A percentile compares a stretch with the other conserved stretches of the same genome.
Conservation (phyloP, 2,329 filamentous ascomycete genomes). For the Daldinia sp. region DNA sequence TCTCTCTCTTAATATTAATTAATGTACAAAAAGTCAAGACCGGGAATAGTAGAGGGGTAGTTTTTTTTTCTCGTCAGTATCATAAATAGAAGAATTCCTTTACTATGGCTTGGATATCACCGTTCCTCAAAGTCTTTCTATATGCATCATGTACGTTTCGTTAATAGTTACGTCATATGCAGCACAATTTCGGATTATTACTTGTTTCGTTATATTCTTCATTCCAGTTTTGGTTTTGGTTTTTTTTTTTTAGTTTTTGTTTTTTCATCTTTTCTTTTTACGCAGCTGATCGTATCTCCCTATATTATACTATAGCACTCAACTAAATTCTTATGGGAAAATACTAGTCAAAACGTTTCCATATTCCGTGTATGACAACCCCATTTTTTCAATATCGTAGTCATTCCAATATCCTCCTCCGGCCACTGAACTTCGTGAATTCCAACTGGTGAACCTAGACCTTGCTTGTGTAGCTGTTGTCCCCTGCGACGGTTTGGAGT, state of each 20-base stretch:
- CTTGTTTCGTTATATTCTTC: not conserved
- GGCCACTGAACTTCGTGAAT: constrained; percentile 48
- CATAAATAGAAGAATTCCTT: not conserved
- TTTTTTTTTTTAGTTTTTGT: not conserved
- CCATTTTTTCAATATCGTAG: constrained; percentile 61
- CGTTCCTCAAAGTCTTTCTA: not conserved
- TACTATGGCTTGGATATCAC: not conserved
- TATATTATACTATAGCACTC: not conserved
- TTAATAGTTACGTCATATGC: constrained; percentile 9
- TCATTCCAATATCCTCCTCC: constrained; percentile 62
- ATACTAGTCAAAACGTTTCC: constrained; percentile 43
- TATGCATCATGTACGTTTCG: not conserved
- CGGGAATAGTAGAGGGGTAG: constrained; percentile 7
- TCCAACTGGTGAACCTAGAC: constrained; percentile 54
- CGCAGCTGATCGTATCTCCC: not conserved
- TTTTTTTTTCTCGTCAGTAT: not conserved
- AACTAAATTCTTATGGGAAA: constrained; percentile 38
- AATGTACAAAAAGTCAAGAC: not conserved
- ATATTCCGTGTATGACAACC: constrained; percentile 52
- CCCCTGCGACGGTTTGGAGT: constrained; percentile 59
- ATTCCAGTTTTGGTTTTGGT: not conserved
- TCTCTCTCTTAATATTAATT: not conserved
- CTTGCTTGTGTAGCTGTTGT: constrained; percentile 54
- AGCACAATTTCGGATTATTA: not conserved
- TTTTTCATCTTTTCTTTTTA: not conserved